phyloP scores from a whole-genome alignment of 1,284 basidiomycete genomes.

The Ustilago tritici region DNA sequence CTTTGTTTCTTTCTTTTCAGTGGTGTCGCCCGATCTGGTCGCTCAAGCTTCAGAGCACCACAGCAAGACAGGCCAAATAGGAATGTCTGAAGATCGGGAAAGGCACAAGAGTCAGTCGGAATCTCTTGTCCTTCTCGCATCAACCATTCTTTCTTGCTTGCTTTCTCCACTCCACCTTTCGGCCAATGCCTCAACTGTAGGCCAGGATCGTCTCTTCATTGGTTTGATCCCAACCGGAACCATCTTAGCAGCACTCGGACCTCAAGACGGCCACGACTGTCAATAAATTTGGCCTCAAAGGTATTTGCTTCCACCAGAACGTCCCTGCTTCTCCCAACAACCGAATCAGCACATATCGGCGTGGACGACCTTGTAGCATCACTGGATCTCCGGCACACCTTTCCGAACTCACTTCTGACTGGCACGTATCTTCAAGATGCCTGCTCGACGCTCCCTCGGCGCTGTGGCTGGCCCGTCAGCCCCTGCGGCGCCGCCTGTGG shows the following conservation, averaged over 20 bases:
- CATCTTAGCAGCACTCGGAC: too few species aligned
- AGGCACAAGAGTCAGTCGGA: conserved; percentile 8
- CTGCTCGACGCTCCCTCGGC: conserved; percentile 35
- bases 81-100: conserved; percentile 14
- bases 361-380: conserved; percentile 2
- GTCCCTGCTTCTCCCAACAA: neutral
- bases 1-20: neutral
- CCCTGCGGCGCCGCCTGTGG: conserved; percentile 19
- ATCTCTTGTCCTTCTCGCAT: conserved; percentile 17
- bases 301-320: neutral
- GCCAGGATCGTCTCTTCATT: too few species aligned
- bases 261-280: too few species aligned
- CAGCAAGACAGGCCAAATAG: neutral
- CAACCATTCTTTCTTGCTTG: conserved; percentile 6
- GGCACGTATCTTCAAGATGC: conserved; percentile 15
- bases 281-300: too few species aligned
- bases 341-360: neutral
- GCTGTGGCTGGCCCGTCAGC: conserved; percentile 44
- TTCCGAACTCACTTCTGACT: neutral
- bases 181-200: conserved; percentile 5
- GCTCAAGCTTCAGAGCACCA: neutral
- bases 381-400: neutral
- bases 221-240: too few species aligned
- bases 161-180: conserved; percentile 25
- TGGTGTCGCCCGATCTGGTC: conserved; percentile 11